phyloP scores from a whole-genome alignment of 2,329 filamentous ascomycete genomes.

The Penicillium sumatraense region DNA sequence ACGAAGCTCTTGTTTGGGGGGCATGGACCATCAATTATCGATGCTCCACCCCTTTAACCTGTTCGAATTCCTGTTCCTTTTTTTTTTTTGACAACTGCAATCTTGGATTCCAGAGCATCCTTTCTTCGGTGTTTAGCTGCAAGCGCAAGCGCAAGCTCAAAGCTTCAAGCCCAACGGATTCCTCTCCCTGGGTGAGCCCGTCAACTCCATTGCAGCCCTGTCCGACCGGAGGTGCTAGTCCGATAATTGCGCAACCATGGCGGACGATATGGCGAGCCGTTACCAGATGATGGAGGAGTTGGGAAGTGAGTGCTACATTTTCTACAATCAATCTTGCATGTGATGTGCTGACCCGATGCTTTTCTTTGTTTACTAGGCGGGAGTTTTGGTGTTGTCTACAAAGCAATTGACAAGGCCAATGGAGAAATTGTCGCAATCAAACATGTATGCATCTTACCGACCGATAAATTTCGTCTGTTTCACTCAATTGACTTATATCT shows the following conservation, averaged over 20 bases:
- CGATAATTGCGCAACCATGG: constrained; percentile 38
- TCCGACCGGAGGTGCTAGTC: constrained; percentile 21
- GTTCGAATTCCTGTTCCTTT: constrained; percentile 9
- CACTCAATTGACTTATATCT: constrained; percentile 18
- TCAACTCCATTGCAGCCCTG: constrained; percentile 18
- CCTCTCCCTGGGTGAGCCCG: constrained; percentile 18
- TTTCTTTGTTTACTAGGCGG: constrained; percentile 64
- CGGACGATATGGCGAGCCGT: constrained; percentile 71
- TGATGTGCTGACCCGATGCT: constrained; percentile 19
- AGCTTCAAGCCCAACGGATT: constrained; percentile 12
- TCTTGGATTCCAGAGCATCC: constrained; percentile 8
- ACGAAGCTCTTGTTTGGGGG: constrained; percentile 27
- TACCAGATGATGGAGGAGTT: constrained; percentile 97
- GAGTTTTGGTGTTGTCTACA: constrained; percentile 96
- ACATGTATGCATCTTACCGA: constrained; percentile 65
- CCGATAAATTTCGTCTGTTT: neutral
- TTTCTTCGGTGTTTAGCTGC: constrained; percentile 4
- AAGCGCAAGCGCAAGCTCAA: too few species aligned
- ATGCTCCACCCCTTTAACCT: constrained; percentile 29
- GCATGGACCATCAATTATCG: constrained; percentile 18
- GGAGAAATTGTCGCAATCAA: constrained; percentile 97
- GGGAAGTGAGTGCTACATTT: constrained; percentile 69
- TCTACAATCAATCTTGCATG: constrained; percentile 2
- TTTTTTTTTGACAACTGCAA: constrained; percentile 12
- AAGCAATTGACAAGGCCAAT: constrained; percentile 87